Evolutionary conservation across 768 basidiomycete species (phyloP), one percentile per base, ranked within the genome.

Genomic region (Tulasnella calospora): DNA sequence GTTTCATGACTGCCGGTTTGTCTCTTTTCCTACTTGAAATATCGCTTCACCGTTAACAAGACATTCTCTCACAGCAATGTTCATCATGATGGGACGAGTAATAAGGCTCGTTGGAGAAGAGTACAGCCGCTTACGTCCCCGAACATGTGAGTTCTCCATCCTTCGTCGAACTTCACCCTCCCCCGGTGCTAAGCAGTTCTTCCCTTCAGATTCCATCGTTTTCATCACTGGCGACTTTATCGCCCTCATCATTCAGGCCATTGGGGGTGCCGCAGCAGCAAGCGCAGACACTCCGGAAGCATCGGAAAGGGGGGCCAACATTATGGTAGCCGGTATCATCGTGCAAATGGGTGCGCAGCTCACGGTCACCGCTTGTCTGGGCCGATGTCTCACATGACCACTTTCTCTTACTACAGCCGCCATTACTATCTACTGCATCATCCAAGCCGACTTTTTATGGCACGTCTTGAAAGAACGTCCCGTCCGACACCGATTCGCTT

Each of bases 161-260:
- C 23, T n/a, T n/a, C n/a, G n/a, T n/a, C n/a, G n/a, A 6, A 12
- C 8, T 51, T 0, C 19, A 23, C 46, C 7, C 51, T n/a, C 21
- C 40, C 71, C 23, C 27, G 13, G 17, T 46, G 36, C 69, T 19
- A 36, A 78, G 40, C 5, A 38, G 46, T 41, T 30, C 75, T 81
- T 79, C 33, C n/a, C 55, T 71, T 23, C 35, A 79, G 55, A 84
- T 79, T 81, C 83, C 5, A 79, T 83, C 70, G 30, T 83, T 27
- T 85, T 85, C 79, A 82, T 84, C 76, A 79, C 47, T 23, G 81
- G 80, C 30, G 92, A 92, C 80, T 81, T 91, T 27, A 82, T 90
- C 44, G 88, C 91, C 15, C 86, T 93, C 40, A 83, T 89, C 30
- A 83, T 92, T 3, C 92, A 93, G 83, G 91, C 88, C 38, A 83